Conservation (phyloP, 2,329 filamentous ascomycete genomes). For the Penicillium sp. region DNA sequence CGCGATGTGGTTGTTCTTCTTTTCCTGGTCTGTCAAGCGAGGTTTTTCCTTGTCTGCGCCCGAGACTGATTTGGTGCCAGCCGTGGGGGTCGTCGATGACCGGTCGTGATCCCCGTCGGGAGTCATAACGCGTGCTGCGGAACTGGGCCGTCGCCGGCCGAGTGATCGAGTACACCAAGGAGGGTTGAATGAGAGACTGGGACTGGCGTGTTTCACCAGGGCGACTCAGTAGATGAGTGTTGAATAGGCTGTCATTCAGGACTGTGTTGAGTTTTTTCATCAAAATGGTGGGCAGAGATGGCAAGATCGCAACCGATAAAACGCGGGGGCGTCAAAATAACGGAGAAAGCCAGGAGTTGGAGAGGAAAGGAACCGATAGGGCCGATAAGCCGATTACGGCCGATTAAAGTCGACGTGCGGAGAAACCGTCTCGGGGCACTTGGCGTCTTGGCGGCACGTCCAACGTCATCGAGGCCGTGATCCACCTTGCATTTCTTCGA, state of each 20-base stretch:
- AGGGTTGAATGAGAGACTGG: background rate
- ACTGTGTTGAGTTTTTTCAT: too few species aligned
- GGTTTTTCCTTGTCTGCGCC: conserved; percentile 49
- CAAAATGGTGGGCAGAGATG: background rate
- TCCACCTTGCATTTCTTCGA: conserved; percentile 8
- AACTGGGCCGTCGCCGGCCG: conserved; percentile 1
- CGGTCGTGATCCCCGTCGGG: conserved; percentile 27
- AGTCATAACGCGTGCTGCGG: conserved; percentile 16
- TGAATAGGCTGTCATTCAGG: too few species aligned
- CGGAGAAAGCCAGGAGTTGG: conserved; percentile 1
- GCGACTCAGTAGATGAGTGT: background rate
- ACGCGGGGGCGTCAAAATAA: conserved; percentile 2
- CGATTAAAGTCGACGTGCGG: conserved; percentile 9
- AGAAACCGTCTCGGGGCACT: conserved; percentile 12
- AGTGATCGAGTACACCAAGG: background rate
- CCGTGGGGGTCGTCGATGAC: conserved; percentile 31
- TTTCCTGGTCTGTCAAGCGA: conserved; percentile 62
- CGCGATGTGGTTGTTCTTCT: conserved; percentile 68
- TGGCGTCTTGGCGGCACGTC: conserved; percentile 16
- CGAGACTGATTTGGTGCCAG: conserved; percentile 23
- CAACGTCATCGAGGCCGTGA: conserved; percentile 21
- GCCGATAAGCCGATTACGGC: conserved; percentile 14
- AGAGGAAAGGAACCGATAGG: conserved; percentile 17
- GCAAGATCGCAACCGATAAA: conserved; percentile 1
- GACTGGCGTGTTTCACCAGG: background rate